These are phyloP conservation scores for Emmonsiellopsis sp. DNA, from an alignment of 2,329 filamentous ascomycete species.

Conservation along the genomic window DNA sequence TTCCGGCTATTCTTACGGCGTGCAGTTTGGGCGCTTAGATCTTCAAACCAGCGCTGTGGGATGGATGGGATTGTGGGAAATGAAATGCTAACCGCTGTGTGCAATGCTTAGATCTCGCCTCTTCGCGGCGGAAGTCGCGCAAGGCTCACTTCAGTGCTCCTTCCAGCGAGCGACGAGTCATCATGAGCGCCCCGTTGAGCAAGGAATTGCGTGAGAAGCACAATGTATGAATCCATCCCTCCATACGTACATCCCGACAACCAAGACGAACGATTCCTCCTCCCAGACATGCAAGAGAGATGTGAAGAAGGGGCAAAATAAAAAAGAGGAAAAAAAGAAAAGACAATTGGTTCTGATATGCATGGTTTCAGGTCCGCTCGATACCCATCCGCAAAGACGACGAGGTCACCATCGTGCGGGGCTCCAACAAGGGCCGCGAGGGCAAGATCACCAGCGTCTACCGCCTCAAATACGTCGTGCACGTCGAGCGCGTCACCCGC, in stretches of 20 bases:
- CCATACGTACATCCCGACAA: neutral
- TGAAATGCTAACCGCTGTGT: neutral
- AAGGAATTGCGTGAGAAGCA: conserved; percentile 99
- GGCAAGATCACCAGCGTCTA: conserved; percentile 97
- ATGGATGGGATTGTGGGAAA: neutral
- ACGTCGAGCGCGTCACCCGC: conserved; percentile 91
- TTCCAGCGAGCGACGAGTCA: conserved; percentile 85
- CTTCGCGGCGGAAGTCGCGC: conserved; percentile 96
- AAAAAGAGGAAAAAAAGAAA: neutral
- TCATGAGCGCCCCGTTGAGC: conserved; percentile 92
- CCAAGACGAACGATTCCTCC: neutral
- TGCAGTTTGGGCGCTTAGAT: neutral
- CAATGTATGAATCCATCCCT: conserved; percentile 58
- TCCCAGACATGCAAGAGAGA: neutral
- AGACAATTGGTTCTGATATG: neutral
- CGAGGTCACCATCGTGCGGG: conserved; percentile 86
- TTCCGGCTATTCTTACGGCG: neutral
- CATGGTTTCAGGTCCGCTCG: conserved; percentile 61
- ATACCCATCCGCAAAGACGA: conserved; percentile 98
- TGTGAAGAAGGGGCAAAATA: neutral
- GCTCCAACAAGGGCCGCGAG: conserved; percentile 93
- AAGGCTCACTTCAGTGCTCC: conserved; percentile 96
- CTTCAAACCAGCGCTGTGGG: neutral
- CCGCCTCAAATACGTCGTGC: conserved; percentile 95
- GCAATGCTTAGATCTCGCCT: conserved; percentile 34